Evolutionary conservation across 2,329 filamentous ascomycete species (phyloP).

Genomic region (Periconia macrospinosa): DNA sequence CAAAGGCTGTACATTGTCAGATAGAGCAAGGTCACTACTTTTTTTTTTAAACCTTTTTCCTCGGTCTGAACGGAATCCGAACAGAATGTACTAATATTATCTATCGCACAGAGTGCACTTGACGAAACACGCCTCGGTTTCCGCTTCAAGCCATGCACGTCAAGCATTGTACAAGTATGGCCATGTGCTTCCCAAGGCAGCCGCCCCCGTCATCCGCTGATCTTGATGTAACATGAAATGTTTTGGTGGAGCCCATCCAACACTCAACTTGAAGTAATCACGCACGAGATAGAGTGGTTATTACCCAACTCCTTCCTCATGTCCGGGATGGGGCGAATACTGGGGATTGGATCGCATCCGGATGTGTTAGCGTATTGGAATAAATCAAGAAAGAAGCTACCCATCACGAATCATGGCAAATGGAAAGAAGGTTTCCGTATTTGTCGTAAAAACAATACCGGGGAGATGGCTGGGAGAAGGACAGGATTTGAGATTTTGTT

Average conservation of each 20-base stretch:
- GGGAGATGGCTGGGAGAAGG: background rate
- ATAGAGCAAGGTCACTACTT: no score
- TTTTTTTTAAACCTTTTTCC: no score
- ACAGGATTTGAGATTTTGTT: background rate
- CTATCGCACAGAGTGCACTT: no score
- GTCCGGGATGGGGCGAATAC: background rate
- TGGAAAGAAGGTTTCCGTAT: background rate
- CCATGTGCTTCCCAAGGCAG: background rate
- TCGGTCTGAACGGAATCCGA: no score
- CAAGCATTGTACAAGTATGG: background rate
- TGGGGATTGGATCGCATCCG: background rate
- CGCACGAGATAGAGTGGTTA: background rate
- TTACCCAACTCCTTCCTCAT: background rate
- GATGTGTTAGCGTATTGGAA: background rate
- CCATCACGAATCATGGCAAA: background rate
- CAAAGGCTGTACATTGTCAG: no score
- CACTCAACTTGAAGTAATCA: no score
- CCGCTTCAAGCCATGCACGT: background rate
- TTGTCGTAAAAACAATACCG: background rate
- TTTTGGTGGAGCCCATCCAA: background rate
- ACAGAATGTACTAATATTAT: no score
- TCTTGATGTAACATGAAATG: background rate
- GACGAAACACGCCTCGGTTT: background rate
- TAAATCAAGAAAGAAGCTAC: background rate
- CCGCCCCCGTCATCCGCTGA: background rate